Base-by-base conservation (phyloP, 768 basidiomycete species). In the Omphalotus guepiniiformis region DNA sequence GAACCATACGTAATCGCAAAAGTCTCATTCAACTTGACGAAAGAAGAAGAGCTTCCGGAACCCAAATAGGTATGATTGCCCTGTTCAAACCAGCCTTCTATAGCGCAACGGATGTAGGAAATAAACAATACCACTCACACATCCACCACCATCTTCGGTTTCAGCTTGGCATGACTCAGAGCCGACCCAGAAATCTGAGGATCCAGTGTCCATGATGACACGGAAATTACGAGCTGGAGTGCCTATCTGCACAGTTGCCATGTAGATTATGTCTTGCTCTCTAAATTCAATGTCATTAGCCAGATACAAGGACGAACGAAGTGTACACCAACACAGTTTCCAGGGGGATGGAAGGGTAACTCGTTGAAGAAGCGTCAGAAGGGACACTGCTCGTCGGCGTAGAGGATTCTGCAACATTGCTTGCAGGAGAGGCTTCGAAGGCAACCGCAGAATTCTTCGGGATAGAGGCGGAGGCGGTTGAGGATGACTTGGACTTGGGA, bases 1-100 rank as follows among this genome's bases (percentile, higher is more conserved):
- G 82, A 76, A 27, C 86, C 85, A 52, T 89, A 89, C 0, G 75
- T 78, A 39, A 88, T 76, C 41, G 70, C 55, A 70, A 86, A 89
- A 13, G 63, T 66, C 37, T 65, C 60, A 21, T 65, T 56, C n/a
- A 73, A 71, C 58, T 78, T 75, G 32, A 69, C 63, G 62, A 91
- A 91, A 9, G 82, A 68, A 48, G 76, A 77, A 4, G 85, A 88
- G 15, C 73, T 72, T 53, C 74, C 59, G 1, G 76, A 3, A 7
- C 88, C 85, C 27, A 93, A 76, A 65, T 82, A 79, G 9, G 67
- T 71, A 63, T 89, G 88, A 46, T 78, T 72, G 22, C 85, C 84
- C 78, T 60, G 6, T 60, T 64, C n/a, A 30, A 15, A 18, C 18
- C 3, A 21, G 16, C 41, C 2, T 36, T 15, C 9, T 29, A 34